These are phyloP conservation scores for Melanogaster broomeanus DNA, from an alignment of 768 basidiomycete species.

Conservation along the genomic window DNA sequence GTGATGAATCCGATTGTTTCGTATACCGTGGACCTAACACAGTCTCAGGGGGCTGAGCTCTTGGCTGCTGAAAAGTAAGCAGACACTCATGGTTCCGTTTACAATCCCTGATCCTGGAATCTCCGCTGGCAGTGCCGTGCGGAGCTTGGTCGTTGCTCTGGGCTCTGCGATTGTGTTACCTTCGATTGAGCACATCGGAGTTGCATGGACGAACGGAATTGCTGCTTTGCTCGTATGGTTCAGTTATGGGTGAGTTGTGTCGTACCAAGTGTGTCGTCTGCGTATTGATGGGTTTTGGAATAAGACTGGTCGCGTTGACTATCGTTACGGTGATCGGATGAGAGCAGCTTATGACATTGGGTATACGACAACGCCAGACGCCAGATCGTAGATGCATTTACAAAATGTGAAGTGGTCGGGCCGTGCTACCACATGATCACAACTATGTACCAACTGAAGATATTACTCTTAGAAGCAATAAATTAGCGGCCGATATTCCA, in stretches of 20 bases:
- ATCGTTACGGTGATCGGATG: slow-evolving; percentile 54
- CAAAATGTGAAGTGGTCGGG: too few species aligned
- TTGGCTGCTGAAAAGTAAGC: slow-evolving; percentile 55
- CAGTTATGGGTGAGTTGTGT: slow-evolving; percentile 47
- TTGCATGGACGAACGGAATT: slow-evolving; percentile 45
- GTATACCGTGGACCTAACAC: slow-evolving; percentile 60
- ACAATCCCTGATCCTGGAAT: not conserved
- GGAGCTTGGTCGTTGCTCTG: slow-evolving; percentile 44
- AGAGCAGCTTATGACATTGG: slow-evolving; percentile 53
- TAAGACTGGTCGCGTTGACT: slow-evolving; percentile 45
- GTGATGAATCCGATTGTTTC: slow-evolving; percentile 56
- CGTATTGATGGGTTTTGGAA: too few species aligned
- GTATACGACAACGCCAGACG: slow-evolving; percentile 25
- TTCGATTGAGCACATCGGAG: slow-evolving; percentile 48
- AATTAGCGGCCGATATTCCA: too few species aligned
- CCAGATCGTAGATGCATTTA: not conserved
- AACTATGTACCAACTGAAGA: too few species aligned
- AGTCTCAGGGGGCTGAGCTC: slow-evolving; percentile 56
- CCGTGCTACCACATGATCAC: not conserved
- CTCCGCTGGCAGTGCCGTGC: slow-evolving; percentile 55
- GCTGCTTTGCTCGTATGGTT: slow-evolving; percentile 46
- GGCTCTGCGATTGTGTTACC: slow-evolving; percentile 52
- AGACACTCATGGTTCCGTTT: not conserved
- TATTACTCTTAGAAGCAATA: too few species aligned
- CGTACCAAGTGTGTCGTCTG: too few species aligned